Conservation (phyloP, 306 rosid species). For the Delonix regia region DNA sequence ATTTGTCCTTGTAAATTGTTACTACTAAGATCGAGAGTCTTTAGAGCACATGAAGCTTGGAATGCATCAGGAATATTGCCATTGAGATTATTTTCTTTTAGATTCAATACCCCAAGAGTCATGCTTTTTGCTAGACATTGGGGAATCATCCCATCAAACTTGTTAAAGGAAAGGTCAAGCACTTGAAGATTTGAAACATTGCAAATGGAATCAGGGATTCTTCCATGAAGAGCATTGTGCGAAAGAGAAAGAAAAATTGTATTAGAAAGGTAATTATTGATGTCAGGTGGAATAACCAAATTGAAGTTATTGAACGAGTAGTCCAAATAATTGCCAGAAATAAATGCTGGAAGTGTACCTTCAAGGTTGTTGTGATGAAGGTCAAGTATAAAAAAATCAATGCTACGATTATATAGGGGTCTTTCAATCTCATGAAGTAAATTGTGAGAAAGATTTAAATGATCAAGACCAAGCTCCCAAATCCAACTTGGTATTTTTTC, state of each 20-base stretch:
- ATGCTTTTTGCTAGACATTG: neutral
- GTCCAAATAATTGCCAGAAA: too few species aligned
- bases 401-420: neutral
- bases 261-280: too few species aligned
- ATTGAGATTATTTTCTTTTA: neutral
- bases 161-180: slow-evolving; percentile 31
- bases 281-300: too few species aligned
- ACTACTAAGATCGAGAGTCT: too few species aligned
- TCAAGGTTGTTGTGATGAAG: slow-evolving; percentile 39
- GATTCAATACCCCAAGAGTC: too few species aligned
- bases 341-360: too few species aligned
- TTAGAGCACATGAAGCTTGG: neutral
- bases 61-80: neutral
- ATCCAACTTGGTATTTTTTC: slow-evolving; percentile 56
- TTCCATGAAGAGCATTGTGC: too few species aligned
- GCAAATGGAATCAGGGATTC: slow-evolving; percentile 29
- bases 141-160: slow-evolving; percentile 1
- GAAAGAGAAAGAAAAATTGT: too few species aligned
- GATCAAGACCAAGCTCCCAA: neutral
- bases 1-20: too few species aligned
- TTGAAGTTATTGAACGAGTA: too few species aligned
- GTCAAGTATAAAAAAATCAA: neutral
- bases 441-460: slow-evolving; percentile 49
- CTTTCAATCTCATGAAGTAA: too few species aligned
- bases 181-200: neutral